Evolutionary conservation across 257 asterid genomes (phyloP).

Genomic region (Fraxinus pennsylvanica): DNA sequence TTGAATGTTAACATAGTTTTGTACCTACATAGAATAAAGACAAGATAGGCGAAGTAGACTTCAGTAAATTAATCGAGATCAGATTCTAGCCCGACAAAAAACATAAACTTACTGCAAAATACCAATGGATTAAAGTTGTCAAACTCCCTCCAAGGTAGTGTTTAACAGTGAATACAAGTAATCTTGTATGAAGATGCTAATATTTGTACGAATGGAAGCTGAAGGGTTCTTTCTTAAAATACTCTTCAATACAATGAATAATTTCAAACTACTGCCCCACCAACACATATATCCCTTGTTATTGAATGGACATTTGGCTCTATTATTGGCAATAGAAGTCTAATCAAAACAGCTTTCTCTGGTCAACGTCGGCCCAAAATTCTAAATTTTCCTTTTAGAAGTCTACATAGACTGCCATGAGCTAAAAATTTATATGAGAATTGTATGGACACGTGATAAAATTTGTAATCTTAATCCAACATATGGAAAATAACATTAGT

Average conservation of each 20-base stretch:
- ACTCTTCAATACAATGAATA: background rate
- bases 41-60: too few species aligned
- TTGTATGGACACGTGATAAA: background rate
- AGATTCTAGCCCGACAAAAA: too few species aligned
- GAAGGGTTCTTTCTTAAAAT: too few species aligned
- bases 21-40: too few species aligned
- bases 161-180: too few species aligned
- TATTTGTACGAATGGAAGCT: too few species aligned
- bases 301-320: background rate
- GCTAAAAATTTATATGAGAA: background rate
- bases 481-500: background rate
- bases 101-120: too few species aligned
- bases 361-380: background rate
- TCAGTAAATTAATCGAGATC: too few species aligned
- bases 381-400: background rate
- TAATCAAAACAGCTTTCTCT: background rate
- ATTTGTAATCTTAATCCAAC: background rate
- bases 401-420: background rate
- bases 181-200: too few species aligned
- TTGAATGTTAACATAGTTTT: too few species aligned
- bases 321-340: slow-evolving; percentile 1
- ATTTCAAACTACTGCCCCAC: background rate
- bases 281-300: slow-evolving; percentile 29
- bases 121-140: too few species aligned
- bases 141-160: too few species aligned